Conservation (phyloP, 306 rosid species). For the Trifolium dubium region DNA sequence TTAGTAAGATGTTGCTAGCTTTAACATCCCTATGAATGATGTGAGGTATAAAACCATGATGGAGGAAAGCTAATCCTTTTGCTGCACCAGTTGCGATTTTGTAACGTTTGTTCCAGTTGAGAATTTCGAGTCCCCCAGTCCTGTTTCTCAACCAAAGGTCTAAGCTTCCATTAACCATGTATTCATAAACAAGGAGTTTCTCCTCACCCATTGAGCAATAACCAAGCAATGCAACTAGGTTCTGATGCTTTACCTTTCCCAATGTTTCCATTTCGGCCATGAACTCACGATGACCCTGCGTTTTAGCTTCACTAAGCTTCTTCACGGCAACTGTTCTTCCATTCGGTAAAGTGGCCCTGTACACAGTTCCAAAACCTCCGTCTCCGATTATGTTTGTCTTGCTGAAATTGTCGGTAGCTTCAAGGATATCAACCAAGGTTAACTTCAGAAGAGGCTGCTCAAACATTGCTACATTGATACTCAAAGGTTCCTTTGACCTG, state of each 20-base stretch:
- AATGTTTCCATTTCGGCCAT: constrained; percentile 98
- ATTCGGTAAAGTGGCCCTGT: constrained; percentile 80
- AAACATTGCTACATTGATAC: constrained; percentile 92
- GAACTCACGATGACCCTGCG: constrained; percentile 94
- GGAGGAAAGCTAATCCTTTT: constrained; percentile 87
- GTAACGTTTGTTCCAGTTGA: constrained; percentile 83
- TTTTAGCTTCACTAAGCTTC: constrained; percentile 92
- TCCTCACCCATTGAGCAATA: constrained; percentile 93
- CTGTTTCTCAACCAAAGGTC: constrained; percentile 93
- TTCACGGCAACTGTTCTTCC: constrained; percentile 89
- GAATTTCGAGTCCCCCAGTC: constrained; percentile 80
- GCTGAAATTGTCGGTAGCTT: constrained; percentile 96
- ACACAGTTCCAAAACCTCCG: constrained; percentile 98
- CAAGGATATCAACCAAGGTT: constrained; percentile 73
- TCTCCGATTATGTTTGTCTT: constrained; percentile 94
- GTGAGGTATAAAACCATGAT: constrained; percentile 91
- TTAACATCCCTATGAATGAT: constrained; percentile 93
- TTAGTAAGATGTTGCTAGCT: constrained; percentile 91
- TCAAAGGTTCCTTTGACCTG: constrained; percentile 90
- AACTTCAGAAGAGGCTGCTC: constrained; percentile 92
- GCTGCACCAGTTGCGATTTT: constrained; percentile 81
- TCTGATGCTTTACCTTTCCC: constrained; percentile 94
- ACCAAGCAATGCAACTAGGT: constrained; percentile 86
- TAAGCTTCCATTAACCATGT: constrained; percentile 94
- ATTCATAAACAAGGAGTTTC: constrained; percentile 93